Percentiles rank a stretch among this genome's conserved stretches.
Evolutionary conservation across 2,329 filamentous ascomycete genomes (phyloP).

Genomic region (Scytalidium lignicola): DNA sequence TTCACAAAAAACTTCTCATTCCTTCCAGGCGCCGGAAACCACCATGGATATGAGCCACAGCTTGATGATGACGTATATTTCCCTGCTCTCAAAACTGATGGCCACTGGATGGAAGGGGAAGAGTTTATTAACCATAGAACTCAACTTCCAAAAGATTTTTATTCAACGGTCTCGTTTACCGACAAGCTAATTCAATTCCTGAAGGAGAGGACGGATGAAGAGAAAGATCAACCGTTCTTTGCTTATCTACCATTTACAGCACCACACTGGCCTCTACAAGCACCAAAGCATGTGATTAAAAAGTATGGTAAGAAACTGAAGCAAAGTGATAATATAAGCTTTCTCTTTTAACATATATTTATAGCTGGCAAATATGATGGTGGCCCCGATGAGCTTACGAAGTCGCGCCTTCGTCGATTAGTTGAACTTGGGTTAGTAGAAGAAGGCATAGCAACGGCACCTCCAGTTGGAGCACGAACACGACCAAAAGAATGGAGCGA

Average conservation of each 20-base stretch:
- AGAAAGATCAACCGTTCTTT: slow-evolving; percentile 36
- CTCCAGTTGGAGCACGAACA: not conserved
- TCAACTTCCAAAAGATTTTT: slow-evolving; percentile 3
- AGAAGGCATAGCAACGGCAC: slow-evolving; percentile 8
- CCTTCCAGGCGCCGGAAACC: slow-evolving; percentile 44
- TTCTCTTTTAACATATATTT: too few relatives aligned
- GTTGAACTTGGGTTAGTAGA: slow-evolving; percentile 41
- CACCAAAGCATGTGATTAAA: slow-evolving; percentile 25
- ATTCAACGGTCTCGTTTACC: slow-evolving; percentile 1
- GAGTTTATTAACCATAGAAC: slow-evolving; percentile 30
- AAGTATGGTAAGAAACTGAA: too few relatives aligned
- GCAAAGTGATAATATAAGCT: too few relatives aligned
- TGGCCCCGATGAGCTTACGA: slow-evolving; percentile 51
- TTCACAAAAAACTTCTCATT: slow-evolving; percentile 47
- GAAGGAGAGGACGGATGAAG: slow-evolving; percentile 9
- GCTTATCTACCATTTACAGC: slow-evolving; percentile 46
- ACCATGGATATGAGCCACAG: slow-evolving; percentile 30
- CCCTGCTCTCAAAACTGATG: slow-evolving; percentile 33
- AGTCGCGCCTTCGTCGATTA: slow-evolving; percentile 47
- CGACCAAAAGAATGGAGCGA: slow-evolving; percentile 30
- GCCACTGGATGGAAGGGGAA: slow-evolving; percentile 39
- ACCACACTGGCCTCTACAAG: slow-evolving; percentile 49
- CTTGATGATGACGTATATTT: not conserved
- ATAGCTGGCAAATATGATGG: slow-evolving; percentile 53
- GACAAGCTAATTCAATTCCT: slow-evolving; percentile 3